These are phyloP conservation scores for Grammothele lineata DNA, from an alignment of 768 basidiomycete genomes.

Conservation along the genomic window DNA sequence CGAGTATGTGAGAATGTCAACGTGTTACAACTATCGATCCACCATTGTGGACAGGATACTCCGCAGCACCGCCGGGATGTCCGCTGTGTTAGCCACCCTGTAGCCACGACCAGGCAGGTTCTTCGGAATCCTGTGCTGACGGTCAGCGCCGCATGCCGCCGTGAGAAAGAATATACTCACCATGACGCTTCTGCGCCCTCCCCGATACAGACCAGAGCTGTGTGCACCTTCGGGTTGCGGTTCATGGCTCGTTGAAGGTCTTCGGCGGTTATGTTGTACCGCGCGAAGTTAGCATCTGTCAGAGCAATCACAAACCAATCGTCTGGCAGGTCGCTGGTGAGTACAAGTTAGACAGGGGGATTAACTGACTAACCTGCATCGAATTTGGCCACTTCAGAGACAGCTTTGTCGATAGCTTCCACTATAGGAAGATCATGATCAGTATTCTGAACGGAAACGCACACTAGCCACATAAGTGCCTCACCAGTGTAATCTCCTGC, in stretches of 20 bases:
- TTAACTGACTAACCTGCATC: constrained; percentile 45
- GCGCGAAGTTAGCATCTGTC: constrained; percentile 66
- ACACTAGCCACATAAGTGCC: constrained; percentile 2
- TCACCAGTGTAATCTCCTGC: constrained; percentile 62
- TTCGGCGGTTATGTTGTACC: constrained; percentile 58
- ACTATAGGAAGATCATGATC: constrained; percentile 32
- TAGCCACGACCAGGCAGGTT: constrained; percentile 58
- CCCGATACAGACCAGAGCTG: constrained; percentile 64
- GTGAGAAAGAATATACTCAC: no score
- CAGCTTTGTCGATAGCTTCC: constrained; percentile 61
- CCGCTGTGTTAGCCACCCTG: constrained; percentile 54
- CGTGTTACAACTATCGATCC: constrained; percentile 7
- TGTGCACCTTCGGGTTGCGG: constrained; percentile 58
- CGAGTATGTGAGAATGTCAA: no score
- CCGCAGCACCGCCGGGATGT: constrained; percentile 59
- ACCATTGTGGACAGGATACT: constrained; percentile 47
- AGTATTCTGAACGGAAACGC: not conserved
- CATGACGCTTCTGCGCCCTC: constrained; percentile 63
- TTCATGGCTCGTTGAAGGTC: constrained; percentile 56
- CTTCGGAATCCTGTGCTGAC: constrained; percentile 63
- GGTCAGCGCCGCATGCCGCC: no score
- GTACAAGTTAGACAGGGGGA: not conserved
- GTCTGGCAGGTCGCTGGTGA: constrained; percentile 33
- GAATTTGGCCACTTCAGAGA: constrained; percentile 54
- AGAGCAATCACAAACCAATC: constrained; percentile 72